Evolutionary conservation across 164 flowering plant species (phyloP).

Genomic region (Chimonanthus praecox): DNA sequence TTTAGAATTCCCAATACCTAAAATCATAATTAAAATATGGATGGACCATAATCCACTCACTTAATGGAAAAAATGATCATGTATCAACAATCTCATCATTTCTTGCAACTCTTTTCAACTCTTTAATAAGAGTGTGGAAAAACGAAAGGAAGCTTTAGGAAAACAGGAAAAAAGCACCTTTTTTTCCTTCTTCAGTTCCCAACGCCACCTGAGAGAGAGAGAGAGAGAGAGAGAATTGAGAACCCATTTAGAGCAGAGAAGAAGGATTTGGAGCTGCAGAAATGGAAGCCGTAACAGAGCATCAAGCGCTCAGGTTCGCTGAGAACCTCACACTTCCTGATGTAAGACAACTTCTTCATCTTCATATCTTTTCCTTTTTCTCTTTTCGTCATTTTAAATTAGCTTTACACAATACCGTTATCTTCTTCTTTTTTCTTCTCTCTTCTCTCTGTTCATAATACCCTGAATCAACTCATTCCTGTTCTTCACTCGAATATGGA

Average conservation of each 20-base stretch:
- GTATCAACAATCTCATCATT: neutral
- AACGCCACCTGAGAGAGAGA: neutral
- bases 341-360: slow-evolving; percentile 1
- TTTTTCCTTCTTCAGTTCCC: no score
- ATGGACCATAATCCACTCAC: neutral
- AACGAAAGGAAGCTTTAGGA: neutral
- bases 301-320: slow-evolving; percentile 8
- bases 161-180: neutral
- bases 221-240: neutral
- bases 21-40: neutral
- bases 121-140: neutral
- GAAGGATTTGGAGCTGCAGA: neutral
- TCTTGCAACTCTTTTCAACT: neutral
- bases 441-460: no score
- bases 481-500: no score
- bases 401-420: no score
- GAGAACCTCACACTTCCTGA: slow-evolving; percentile 12
- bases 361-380: neutral
- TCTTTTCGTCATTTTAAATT: neutral
- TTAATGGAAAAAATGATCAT: neutral
- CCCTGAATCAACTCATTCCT: no score
- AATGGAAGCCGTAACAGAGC: neutral
- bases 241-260: neutral
- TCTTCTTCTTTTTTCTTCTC: no score
- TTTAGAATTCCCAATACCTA: neutral